Percentiles rank a stretch among this genome's conserved stretches.
Evolutionary conservation across 2,329 filamentous ascomycete species (phyloP).

Genomic region (Diaporthe sp.): DNA sequence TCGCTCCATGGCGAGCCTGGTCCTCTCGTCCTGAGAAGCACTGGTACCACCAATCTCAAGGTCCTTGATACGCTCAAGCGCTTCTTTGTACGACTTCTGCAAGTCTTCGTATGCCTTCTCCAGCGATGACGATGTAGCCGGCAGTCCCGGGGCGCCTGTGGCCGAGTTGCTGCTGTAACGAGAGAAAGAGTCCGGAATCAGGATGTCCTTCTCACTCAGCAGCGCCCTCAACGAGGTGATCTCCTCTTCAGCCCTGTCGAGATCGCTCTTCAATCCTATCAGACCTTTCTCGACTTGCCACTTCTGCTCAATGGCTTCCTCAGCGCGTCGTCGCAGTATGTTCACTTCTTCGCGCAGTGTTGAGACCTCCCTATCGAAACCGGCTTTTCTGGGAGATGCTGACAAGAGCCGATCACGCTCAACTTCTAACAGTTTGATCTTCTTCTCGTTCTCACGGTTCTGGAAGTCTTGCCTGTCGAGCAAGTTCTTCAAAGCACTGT

Average conservation of each 20-base stretch:
- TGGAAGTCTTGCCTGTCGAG: conserved; percentile 88
- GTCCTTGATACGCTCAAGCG: conserved; percentile 73
- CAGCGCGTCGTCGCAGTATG: conserved; percentile 83
- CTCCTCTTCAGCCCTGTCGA: conserved; percentile 94
- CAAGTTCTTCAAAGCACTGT: conserved; percentile 85
- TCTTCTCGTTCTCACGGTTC: conserved; percentile 84
- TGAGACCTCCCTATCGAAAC: conserved; percentile 86
- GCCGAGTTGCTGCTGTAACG: conserved; percentile 48
- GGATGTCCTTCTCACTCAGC: conserved; percentile 84
- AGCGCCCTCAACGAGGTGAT: conserved; percentile 84
- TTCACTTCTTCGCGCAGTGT: conserved; percentile 87
- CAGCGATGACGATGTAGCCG: conserved; percentile 76
- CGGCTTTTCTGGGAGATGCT: conserved; percentile 76
- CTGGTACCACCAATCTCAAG: conserved; percentile 62
- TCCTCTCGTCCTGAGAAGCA: conserved; percentile 63
- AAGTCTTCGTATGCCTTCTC: conserved; percentile 80
- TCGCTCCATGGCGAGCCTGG: conserved; percentile 69
- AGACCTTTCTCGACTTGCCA: conserved; percentile 95
- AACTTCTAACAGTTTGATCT: conserved; percentile 77
- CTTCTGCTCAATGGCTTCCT: conserved; percentile 94
- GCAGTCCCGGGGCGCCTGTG: conserved; percentile 53
- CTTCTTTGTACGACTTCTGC: conserved; percentile 75
- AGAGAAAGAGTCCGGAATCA: conserved; percentile 71
- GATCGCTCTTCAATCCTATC: conserved; percentile 90
- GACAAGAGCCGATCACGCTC: conserved; percentile 81